phyloP scores from a whole-genome alignment of 495 filamentous ascomycete genomes.

The Penicillium robsamsonii region DNA sequence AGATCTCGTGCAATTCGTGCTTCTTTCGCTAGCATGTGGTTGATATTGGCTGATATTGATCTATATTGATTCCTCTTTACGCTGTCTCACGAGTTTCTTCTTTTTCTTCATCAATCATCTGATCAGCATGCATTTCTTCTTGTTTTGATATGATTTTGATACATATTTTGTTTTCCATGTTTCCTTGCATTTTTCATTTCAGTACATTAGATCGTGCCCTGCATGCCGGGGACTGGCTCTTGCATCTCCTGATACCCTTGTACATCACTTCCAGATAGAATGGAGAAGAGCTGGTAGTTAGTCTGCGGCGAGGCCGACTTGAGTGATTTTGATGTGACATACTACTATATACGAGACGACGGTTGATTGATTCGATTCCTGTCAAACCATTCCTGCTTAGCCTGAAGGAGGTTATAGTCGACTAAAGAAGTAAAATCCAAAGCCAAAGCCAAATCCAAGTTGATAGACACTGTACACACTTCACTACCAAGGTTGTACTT shows the following conservation, averaged over 20 bases:
- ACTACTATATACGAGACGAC: constrained; percentile 7
- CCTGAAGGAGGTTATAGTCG: not conserved
- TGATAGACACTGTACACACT: not conserved
- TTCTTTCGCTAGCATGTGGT: constrained; percentile 25
- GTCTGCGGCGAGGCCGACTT: constrained; percentile 16
- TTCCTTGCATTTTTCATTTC: constrained; percentile 13
- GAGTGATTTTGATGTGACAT: constrained; percentile 15
- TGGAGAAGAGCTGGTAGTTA: constrained; percentile 24
- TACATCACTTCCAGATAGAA: constrained; percentile 36
- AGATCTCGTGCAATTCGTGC: constrained; percentile 25
- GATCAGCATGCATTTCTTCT: constrained; percentile 4
- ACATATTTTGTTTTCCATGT: constrained; percentile 1
- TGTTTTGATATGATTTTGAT: constrained; percentile 13
- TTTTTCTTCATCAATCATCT: constrained; percentile 10
- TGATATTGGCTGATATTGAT: constrained; percentile 14
- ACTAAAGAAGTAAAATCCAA: not conserved
- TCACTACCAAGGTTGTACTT: constrained; percentile 6
- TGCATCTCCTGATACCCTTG: constrained; percentile 31
- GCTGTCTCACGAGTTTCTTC: constrained; percentile 29
- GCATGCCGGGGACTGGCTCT: constrained; percentile 19
- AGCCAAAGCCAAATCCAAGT: not conserved
- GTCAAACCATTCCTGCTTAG: not conserved
- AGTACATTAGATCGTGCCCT: constrained; percentile 33
- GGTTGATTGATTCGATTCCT: not conserved
- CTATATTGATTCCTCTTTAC: constrained; percentile 17